A percentile compares a stretch with the other conserved stretches of the same genome.
phyloP scores from a whole-genome alignment of 768 basidiomycete genomes.

The Zangia roseola region DNA sequence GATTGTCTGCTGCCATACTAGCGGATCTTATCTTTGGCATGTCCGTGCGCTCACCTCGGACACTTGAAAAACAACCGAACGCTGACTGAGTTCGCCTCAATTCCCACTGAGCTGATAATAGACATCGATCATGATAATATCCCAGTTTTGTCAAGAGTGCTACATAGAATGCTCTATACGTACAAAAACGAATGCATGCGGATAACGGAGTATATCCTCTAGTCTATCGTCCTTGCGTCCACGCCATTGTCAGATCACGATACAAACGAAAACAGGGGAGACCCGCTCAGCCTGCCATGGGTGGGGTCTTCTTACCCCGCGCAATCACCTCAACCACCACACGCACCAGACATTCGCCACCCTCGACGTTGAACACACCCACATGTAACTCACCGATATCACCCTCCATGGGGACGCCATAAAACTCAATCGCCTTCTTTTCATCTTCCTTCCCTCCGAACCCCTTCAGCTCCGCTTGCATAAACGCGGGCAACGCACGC shows the following conservation, averaged over 20 bases:
- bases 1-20: conserved; percentile 7
- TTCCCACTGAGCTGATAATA: too few species aligned
- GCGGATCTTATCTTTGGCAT: background rate
- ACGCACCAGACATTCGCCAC: conserved; percentile 51
- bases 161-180: conserved; percentile 9
- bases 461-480: conserved; percentile 50
- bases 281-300: conserved; percentile 28
- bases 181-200: conserved; percentile 24
- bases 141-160: conserved; percentile 2
- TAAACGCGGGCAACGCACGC: conserved; percentile 51
- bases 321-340: conserved; percentile 56
- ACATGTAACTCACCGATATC: conserved; percentile 56
- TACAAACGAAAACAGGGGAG: conserved; percentile 16
- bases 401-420: conserved; percentile 47
- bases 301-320: conserved; percentile 28
- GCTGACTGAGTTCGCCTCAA: background rate
- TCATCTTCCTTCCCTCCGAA: conserved; percentile 33
- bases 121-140: too few species aligned
- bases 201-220: conserved; percentile 15
- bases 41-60: too few species aligned
- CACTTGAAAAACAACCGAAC: too few species aligned
- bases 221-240: conserved; percentile 6
- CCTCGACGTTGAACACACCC: conserved; percentile 52
- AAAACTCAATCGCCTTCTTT: conserved; percentile 54
- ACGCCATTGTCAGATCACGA: conserved; percentile 5